Conservation (phyloP, 208 protist species). For the Trichomonas tenax region DNA sequence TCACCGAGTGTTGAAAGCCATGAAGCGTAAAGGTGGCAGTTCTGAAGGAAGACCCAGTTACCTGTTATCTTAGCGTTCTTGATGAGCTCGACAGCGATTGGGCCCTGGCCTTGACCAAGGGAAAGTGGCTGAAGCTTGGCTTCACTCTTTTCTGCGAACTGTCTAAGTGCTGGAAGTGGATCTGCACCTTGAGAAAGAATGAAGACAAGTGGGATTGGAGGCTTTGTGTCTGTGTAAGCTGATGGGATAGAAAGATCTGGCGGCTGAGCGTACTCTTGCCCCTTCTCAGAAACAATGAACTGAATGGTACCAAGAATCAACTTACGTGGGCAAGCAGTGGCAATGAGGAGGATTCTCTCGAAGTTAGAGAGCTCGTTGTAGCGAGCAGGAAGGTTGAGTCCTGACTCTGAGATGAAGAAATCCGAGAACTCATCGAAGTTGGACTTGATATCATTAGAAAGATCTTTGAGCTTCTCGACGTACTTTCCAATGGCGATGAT, state of each 20-base stretch:
- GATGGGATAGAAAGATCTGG: conserved; percentile 39
- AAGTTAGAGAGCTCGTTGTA: conserved; percentile 42
- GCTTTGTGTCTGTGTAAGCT: conserved; percentile 37
- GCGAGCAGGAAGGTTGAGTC: conserved; percentile 52
- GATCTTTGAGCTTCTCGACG: conserved; percentile 40
- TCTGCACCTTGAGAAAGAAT: conserved; percentile 40
- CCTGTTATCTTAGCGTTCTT: conserved; percentile 58
- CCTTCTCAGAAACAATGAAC: conserved; percentile 29
- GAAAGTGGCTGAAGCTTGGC: not conserved
- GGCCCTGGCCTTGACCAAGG: not conserved
- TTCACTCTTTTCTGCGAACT: not conserved
- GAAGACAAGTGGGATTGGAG: conserved; percentile 72
- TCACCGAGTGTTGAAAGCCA: conserved; percentile 66
- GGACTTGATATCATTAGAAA: conserved; percentile 84
- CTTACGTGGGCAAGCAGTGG: not conserved
- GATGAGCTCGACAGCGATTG: conserved; percentile 52
- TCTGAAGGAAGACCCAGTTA: conserved; percentile 79
- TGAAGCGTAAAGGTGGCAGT: conserved; percentile 75
- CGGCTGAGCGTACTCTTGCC: conserved; percentile 33
- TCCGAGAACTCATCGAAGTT: conserved; percentile 49
- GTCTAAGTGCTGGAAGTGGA: not conserved
- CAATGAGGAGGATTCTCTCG: not conserved
- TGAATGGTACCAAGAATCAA: not conserved
- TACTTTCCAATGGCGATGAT: conserved; percentile 26
- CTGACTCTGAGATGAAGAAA: conserved; percentile 47